Evolutionary conservation across 192 early-diverging fungal species (phyloP).

Genomic region (Linderina pennispora): DNA sequence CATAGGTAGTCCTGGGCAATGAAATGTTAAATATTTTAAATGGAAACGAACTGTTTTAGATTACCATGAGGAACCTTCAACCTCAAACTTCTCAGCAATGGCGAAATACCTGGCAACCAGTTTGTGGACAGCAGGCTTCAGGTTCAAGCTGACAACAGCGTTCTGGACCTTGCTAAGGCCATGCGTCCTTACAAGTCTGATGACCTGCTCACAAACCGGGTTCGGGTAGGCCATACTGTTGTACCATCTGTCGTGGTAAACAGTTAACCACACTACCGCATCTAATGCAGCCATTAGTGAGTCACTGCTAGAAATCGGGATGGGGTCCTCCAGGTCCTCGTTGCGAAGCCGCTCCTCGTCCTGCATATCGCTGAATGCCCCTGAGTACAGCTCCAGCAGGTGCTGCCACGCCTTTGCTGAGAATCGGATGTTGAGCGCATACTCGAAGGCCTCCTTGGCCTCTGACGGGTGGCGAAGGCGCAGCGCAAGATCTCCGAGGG

Average conservation of each 20-base stretch:
- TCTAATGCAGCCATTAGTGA: constrained; percentile 75
- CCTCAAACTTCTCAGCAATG: constrained; percentile 64
- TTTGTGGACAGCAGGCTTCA: constrained; percentile 69
- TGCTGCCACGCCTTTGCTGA: constrained; percentile 87
- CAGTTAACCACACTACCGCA: constrained; percentile 75
- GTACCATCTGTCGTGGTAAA: constrained; percentile 86
- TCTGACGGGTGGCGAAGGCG: constrained; percentile 85
- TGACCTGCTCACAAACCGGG: constrained; percentile 73
- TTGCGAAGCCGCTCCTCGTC: constrained; percentile 49
- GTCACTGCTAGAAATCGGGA: constrained; percentile 33
- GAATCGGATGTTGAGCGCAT: constrained; percentile 84
- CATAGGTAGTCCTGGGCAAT: too few species aligned
- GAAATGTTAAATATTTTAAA: not conserved
- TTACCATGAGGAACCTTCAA: constrained; percentile 64
- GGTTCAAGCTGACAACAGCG: constrained; percentile 81
- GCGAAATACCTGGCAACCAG: constrained; percentile 68
- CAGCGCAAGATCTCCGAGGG: constrained; percentile 87
- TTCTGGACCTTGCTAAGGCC: constrained; percentile 93
- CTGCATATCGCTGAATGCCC: constrained; percentile 52
- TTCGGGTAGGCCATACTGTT: constrained; percentile 90
- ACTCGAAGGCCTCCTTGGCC: constrained; percentile 86
- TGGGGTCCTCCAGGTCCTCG: constrained; percentile 9
- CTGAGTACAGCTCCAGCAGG: constrained; percentile 66
- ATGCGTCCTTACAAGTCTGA: constrained; percentile 78
- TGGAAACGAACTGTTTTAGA: not conserved